These are phyloP conservation scores for Trichoderma polysporum DNA, from an alignment of 2,329 filamentous ascomycete species.

Conservation along the genomic window DNA sequence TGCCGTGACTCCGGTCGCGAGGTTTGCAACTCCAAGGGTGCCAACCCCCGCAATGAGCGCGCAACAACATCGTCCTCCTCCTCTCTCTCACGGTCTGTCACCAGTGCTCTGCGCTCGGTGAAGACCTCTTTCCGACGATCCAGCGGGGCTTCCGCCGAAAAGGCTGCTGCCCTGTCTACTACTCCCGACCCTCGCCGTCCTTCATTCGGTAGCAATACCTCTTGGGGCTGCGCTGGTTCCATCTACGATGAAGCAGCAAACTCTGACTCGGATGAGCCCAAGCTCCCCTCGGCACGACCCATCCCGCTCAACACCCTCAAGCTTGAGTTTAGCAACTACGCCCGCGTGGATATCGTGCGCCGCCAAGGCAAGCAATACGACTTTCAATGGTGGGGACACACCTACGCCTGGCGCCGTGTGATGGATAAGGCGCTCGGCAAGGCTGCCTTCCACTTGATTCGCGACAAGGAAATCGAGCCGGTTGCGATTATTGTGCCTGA, in stretches of 20 bases:
- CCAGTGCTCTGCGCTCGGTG: conserved; percentile 50
- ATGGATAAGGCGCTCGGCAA: conserved; percentile 67
- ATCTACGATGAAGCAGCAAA: conserved; percentile 14
- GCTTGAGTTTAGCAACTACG: conserved; percentile 96
- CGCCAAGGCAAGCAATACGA: conserved; percentile 75
- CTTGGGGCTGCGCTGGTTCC: conserved; percentile 15
- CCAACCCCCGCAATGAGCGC: conserved; percentile 44
- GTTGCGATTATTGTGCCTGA: conserved; percentile 86
- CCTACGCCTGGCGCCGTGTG: conserved; percentile 80
- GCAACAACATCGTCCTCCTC: conserved; percentile 20
- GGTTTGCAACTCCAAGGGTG: conserved; percentile 80
- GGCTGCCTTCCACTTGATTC: conserved; percentile 77
- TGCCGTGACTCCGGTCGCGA: conserved; percentile 90
- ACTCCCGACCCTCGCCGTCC: conserved; percentile 18
- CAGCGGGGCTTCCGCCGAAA: conserved; percentile 18
- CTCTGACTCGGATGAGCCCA: conserved; percentile 10
- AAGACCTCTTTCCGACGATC: conserved; percentile 36
- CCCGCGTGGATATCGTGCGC: conserved; percentile 79
- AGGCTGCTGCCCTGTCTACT: conserved; percentile 1
- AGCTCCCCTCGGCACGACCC: conserved; percentile 31
- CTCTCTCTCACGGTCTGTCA: conserved; percentile 46
- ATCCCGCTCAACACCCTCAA: conserved; percentile 71
- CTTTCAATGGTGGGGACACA: conserved; percentile 89
- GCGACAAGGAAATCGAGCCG: conserved; percentile 58
- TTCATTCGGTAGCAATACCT: conserved; percentile 20